Conservation (phyloP, 257 asterid species). For the Fraxinus americana region DNA sequence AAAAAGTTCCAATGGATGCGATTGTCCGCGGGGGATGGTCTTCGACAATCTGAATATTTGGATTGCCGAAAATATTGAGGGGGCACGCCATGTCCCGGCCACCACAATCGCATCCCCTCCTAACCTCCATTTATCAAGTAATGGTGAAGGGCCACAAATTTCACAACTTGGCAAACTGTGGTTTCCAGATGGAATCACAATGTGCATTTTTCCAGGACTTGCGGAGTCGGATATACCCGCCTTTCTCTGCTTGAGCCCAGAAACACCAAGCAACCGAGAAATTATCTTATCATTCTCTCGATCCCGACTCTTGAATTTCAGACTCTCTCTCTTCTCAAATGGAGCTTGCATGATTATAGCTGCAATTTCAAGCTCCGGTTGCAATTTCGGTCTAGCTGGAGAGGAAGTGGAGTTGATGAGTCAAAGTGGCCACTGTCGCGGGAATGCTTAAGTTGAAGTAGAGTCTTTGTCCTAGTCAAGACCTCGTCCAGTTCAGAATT, state of each 20-base stretch:
- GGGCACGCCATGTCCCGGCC: slow-evolving; percentile 99
- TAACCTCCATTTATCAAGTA: slow-evolving; percentile 82
- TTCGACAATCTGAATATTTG: slow-evolving; percentile 38
- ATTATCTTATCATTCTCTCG: slow-evolving; percentile 34
- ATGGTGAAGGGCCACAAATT: slow-evolving; percentile 65
- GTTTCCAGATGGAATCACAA: slow-evolving; percentile 81
- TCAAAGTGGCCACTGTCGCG: slow-evolving; percentile 24
- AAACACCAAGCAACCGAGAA: slow-evolving; percentile 6
- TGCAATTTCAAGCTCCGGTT: slow-evolving; percentile 65
- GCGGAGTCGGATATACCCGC: slow-evolving; percentile 26
- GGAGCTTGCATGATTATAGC: slow-evolving; percentile 75
- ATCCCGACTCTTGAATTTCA: slow-evolving; percentile 56
- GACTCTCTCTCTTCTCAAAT: slow-evolving; percentile 70
- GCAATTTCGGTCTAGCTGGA: slow-evolving; percentile 48
- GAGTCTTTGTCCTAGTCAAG: slow-evolving; percentile 28
- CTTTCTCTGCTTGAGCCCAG: slow-evolving; percentile 21
- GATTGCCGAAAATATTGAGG: slow-evolving; percentile 56
- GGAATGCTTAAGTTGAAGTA: slow-evolving; percentile 30
- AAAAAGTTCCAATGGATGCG: slow-evolving; percentile 59
- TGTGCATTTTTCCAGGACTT: slow-evolving; percentile 50
- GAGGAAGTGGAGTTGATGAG: slow-evolving; percentile 33
- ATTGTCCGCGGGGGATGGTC: slow-evolving; percentile 41
- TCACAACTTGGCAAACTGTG: slow-evolving; percentile 73
- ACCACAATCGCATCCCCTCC: slow-evolving; percentile 99
- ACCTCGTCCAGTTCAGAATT: slow-evolving; percentile 16